phyloP scores from a whole-genome alignment of 2,329 filamentous ascomycete genomes.

The Exophiala aquamarina region DNA sequence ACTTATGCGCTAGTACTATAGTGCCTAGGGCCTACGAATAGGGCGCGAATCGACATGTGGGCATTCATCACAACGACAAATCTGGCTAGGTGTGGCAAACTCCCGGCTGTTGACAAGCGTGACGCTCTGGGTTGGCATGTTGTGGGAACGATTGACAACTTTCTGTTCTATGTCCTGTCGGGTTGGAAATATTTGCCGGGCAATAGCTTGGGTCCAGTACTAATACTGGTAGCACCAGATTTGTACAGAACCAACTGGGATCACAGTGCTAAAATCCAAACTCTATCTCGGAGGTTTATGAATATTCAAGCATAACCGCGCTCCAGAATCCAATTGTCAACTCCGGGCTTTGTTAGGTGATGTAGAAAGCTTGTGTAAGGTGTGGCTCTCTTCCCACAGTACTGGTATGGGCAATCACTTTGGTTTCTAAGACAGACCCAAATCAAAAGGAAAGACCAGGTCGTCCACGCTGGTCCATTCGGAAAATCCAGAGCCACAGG shows the following conservation, averaged over 20 bases:
- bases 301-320: background rate
- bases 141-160: background rate
- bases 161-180: background rate
- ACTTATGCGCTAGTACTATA: background rate
- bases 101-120: background rate
- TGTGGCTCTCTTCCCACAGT: background rate
- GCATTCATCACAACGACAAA: background rate
- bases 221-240: background rate
- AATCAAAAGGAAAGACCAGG: slow-evolving; percentile 6
- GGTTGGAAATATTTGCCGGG: background rate
- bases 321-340: background rate
- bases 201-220: background rate
- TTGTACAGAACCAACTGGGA: background rate
- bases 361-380: background rate
- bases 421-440: slow-evolving; percentile 2
- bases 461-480: slow-evolving; percentile 4
- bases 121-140: background rate
- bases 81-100: background rate
- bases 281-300: background rate
- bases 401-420: background rate
- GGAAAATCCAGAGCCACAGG: background rate
- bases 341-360: background rate
- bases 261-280: background rate
- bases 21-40: background rate
- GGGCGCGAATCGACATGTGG: background rate